phyloP scores from a whole-genome alignment of 2,329 filamentous ascomycete genomes.

The Escovopsis sp. region DNA sequence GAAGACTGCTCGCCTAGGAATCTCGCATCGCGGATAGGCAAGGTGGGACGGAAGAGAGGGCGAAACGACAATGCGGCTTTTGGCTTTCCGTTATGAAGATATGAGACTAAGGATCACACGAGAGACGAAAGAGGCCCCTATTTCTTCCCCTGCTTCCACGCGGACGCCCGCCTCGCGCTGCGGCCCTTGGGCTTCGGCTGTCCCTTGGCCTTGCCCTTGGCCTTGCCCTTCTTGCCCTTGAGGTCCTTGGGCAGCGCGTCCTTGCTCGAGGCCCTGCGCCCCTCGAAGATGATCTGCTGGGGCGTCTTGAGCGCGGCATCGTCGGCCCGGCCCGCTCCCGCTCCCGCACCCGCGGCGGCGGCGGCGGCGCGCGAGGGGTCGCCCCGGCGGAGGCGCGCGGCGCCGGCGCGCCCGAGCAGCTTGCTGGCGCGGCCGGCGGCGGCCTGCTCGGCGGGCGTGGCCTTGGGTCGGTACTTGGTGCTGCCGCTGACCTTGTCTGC shows the following conservation, averaged over 20 bases:
- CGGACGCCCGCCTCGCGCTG: slow-evolving; percentile 24
- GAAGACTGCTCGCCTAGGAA: no score
- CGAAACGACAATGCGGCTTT: no score
- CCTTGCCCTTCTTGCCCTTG: slow-evolving; percentile 42
- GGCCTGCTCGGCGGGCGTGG: slow-evolving; percentile 54
- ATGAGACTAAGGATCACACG: no score
- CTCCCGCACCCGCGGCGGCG: slow-evolving; percentile 10
- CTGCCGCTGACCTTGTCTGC: slow-evolving; percentile 22
- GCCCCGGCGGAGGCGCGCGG: slow-evolving; percentile 27
- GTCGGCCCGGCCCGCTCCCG: slow-evolving; percentile 10
- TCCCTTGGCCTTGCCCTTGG: slow-evolving; percentile 21
- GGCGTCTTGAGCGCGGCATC: slow-evolving; percentile 31
- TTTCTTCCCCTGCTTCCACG: slow-evolving; percentile 29
- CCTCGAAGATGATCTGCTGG: slow-evolving; percentile 68
- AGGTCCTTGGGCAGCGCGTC: slow-evolving; percentile 49
- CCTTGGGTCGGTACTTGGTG: slow-evolving; percentile 53
- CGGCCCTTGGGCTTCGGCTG: slow-evolving; percentile 20
- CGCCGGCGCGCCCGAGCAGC: slow-evolving; percentile 56
- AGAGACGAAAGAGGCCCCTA: background rate
- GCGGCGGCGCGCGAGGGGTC: slow-evolving; percentile 9
- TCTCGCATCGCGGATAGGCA: no score
- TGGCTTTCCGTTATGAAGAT: no score
- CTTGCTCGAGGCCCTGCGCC: slow-evolving; percentile 54
- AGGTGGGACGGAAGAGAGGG: no score
- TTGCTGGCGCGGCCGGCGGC: slow-evolving; percentile 59